Base-by-base conservation (phyloP, 2,329 filamentous ascomycete genomes). In the Metarhizium anisopliae region DNA sequence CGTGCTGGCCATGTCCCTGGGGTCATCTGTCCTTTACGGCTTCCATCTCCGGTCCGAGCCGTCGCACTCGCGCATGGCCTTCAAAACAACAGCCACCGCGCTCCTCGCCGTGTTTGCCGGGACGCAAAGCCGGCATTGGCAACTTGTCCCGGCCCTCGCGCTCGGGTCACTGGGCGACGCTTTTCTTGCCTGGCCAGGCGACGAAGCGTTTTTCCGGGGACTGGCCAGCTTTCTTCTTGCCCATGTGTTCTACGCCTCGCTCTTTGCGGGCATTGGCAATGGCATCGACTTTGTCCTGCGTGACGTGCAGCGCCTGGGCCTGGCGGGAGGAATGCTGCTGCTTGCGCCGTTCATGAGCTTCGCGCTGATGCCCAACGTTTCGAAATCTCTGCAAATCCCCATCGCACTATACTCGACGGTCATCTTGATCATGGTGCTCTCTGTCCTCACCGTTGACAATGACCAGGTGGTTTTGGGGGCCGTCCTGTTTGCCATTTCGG, bases 161-260 rank as follows among this genome's bases (percentile, higher is more conserved):
- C 62, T 71, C 35, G 66, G 68, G 6, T 60, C 69, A 2, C 13
- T 65, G 5, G 70, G 70, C n/a, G 70, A 72, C 42, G 67, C 67
- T 2, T 70, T 71, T 55, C 65, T 72, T 5, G 66, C 70, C 1
- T 69, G 65, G 66, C 64, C 68, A 16, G 64, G 65, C 45, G 68
- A 71, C 7, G 49, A 40, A 1, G 62, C 63, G 4, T 73, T 72
- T 50, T 61, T 71, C 1, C 53, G 60, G 40, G 70, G 70, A 3
- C 64, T 73, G 1, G 55, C 54, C 6, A 68, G 66, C 61, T 73
- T 73, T 56, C 56, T 73, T 10, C 53, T 59, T 16, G 66, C 69
- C 1, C 70, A 72, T 56, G 11, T 69, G 1, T 61, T 70, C 20
- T 73, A 73, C 60, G 64, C 68, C 16, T 53, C 35, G 2, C 52